Base-by-base conservation (phyloP, 2,329 filamentous ascomycete genomes). In the Colletotrichum chrysophilum region DNA sequence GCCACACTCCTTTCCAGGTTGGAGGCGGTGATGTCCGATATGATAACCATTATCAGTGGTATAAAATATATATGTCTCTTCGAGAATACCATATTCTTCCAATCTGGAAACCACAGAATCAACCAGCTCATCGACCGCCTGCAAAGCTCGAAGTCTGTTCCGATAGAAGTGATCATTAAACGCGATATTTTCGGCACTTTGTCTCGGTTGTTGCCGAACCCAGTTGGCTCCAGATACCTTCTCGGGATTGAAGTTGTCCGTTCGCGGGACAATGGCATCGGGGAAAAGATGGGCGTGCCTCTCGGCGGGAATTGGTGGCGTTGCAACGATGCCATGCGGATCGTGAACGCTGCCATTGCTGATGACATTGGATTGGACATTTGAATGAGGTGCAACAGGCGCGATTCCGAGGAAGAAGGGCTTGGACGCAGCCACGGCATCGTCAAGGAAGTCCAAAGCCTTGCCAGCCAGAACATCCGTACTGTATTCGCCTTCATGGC, bases 321-420 rank as follows among this genome's bases (percentile, higher is more conserved):
- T 80, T 43, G 86, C 84, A 9, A 77, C 12, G 38, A 65, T 48
- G 13, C 34, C 56, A 10, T 67, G 26, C 7, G 65, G 26, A 18
- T 43, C 30, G 26, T 67, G 38, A 24, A 26, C n/a, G 24, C 56
- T 66, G 7, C 64, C 38, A 10, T 58, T 38, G 38, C 34, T 3
- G 24, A 60, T 32, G 9, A 28, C 28, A 13, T 70, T 83, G 68
- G 68, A 70, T 60, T 75, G 77, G 32, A 89, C 84, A 74, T 92
- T 91, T 18, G 89, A 88, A 78, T 95, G 94, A 1, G 94, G 93
- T 0, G 91, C 93, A 7, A 93, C 87, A 0, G 93, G 93, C 0
- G 93, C 91, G 10, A 94, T 87, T 0, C 88, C 88, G 9, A 95
- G 81, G 79, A 95, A 94, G 83, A 94, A 95, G 0, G 94, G 93